These are phyloP conservation scores for Discostella stelligera DNA, from an alignment of 352 stramenopile genomes.

Conservation along the genomic window DNA sequence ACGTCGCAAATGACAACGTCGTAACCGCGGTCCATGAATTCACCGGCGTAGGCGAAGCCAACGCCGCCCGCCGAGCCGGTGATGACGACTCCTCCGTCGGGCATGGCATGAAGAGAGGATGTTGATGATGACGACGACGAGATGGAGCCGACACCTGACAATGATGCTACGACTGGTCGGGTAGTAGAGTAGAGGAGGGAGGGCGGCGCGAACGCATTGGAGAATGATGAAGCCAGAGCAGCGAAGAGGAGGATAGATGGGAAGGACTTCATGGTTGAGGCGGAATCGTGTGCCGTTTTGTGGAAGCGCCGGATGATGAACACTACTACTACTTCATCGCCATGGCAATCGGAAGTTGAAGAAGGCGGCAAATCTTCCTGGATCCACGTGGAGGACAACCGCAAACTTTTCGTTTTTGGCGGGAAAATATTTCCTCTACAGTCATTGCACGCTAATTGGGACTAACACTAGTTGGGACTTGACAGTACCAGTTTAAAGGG, in stretches of 20 bases:
- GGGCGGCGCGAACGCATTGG: slow-evolving; percentile 26
- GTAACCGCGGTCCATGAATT: slow-evolving; percentile 83
- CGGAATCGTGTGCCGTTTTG: too few species aligned
- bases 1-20: slow-evolving; percentile 84
- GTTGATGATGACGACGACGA: not conserved
- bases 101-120: slow-evolving; percentile 23
- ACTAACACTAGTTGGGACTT: too few species aligned
- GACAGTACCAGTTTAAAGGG: too few species aligned
- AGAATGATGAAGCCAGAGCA: slow-evolving; percentile 23
- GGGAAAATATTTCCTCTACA: too few species aligned
- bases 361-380: not conserved
- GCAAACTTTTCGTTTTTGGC: not conserved
- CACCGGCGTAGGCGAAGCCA: slow-evolving; percentile 83
- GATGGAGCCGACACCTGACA: not conserved
- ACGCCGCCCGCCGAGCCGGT: slow-evolving; percentile 79
- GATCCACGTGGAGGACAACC: not conserved
- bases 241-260: slow-evolving; percentile 30
- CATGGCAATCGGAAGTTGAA: not conserved
- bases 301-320: too few species aligned
- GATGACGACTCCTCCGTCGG: slow-evolving; percentile 79
- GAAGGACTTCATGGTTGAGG: slow-evolving; percentile 50
- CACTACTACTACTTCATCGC: not conserved
- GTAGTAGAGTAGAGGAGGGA: not conserved
- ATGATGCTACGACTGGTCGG: not conserved
- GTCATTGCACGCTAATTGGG: too few species aligned